Evolutionary conservation across 257 asterid species (phyloP).

Genomic region (Sherardia arvensis): DNA sequence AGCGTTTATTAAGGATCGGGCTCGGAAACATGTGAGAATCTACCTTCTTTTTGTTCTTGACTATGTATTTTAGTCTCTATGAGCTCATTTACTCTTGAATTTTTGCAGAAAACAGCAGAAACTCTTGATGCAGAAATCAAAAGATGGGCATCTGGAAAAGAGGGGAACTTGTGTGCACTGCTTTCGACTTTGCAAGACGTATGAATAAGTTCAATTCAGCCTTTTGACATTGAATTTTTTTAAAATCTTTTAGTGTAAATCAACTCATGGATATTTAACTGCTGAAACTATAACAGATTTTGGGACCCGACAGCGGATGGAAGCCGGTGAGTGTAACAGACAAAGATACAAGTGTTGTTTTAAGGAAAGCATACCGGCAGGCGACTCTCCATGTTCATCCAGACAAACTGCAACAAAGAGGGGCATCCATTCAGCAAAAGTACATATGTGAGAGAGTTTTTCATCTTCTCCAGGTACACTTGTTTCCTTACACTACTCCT

Average conservation of each 20-base stretch:
- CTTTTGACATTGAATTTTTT: neutral
- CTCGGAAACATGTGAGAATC: slow-evolving; percentile 71
- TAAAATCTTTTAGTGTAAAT: too few relatives aligned
- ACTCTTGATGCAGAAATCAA: slow-evolving; percentile 85
- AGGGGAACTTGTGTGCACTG: slow-evolving; percentile 90
- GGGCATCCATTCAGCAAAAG: too few relatives aligned
- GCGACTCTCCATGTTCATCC: slow-evolving; percentile 97
- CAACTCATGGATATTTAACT: too few relatives aligned
- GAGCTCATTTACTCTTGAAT: slow-evolving; percentile 13
- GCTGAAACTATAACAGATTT: too few relatives aligned
- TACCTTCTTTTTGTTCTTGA: slow-evolving; percentile 2
- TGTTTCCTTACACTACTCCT: too few relatives aligned
- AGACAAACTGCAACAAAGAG: too few relatives aligned
- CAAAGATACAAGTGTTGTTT: too few relatives aligned
- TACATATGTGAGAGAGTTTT: too few relatives aligned
- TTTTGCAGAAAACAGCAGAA: slow-evolving; percentile 81
- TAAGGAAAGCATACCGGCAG: too few relatives aligned
- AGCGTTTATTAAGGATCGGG: slow-evolving; percentile 83
- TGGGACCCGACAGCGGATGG: too few relatives aligned
- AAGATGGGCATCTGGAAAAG: slow-evolving; percentile 94
- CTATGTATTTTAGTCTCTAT: neutral
- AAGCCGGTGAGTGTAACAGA: too few relatives aligned
- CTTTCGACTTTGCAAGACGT: slow-evolving; percentile 97
- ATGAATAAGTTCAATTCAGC: slow-evolving; percentile 12
- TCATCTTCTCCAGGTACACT: too few relatives aligned